Percentiles rank a stretch among this genome's conserved stretches.
Conservation (phyloP, 768 basidiomycete genomes). For the Tulasnella sp. region DNA sequence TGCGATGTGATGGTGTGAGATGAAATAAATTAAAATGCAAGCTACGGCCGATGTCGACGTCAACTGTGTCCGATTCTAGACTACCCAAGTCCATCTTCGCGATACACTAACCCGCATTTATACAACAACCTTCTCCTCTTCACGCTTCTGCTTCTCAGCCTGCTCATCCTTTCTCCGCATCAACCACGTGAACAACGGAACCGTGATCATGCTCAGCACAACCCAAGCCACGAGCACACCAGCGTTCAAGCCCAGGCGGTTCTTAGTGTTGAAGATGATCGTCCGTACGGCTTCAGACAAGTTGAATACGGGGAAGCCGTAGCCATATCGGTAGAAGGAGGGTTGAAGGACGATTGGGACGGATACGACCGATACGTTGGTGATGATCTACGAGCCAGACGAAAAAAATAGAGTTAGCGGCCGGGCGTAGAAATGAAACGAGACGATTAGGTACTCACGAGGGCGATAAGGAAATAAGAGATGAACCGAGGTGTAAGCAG, state of each 20-base stretch:
- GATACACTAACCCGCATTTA: neutral
- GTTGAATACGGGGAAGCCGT: slow-evolving; percentile 65
- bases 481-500: slow-evolving; percentile 32
- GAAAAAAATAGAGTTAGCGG: slow-evolving; percentile 18
- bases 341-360: slow-evolving; percentile 46
- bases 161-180: neutral
- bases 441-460: neutral
- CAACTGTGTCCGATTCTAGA: neutral
- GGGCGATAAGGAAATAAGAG: slow-evolving; percentile 31
- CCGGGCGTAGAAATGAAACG: slow-evolving; percentile 15
- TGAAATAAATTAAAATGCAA: neutral
- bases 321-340: slow-evolving; percentile 46
- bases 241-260: slow-evolving; percentile 32
- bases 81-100: neutral
- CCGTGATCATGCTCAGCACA: slow-evolving; percentile 6
- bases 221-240: slow-evolving; percentile 34
- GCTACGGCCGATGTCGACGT: neutral
- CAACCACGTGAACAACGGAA: slow-evolving; percentile 16
- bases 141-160: neutral
- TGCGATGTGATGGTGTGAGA: no score
- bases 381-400: slow-evolving; percentile 42
- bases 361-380: slow-evolving; percentile 36
- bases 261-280: slow-evolving; percentile 57
- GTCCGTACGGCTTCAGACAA: slow-evolving; percentile 48
- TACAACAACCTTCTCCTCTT: neutral